Evolutionary conservation across 106 monocot species (phyloP), one percentile per base, ranked within the genome.

Genomic region (Gastrodia elata): DNA sequence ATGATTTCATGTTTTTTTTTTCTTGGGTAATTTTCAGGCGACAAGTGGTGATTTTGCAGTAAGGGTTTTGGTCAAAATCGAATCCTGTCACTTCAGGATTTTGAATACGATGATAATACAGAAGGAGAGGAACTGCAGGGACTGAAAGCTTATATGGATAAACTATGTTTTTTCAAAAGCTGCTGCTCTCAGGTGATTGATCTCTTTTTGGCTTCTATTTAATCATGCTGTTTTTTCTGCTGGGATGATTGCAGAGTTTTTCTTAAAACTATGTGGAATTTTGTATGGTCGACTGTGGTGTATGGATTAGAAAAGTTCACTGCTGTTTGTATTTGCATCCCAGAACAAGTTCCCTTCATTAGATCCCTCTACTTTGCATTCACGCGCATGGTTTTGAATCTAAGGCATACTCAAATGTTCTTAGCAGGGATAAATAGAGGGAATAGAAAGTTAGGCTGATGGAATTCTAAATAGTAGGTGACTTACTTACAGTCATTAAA

Each of bases 141-240:
- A 33, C 49, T 74, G 59, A 27, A n/a, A 68, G 48, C 18, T 30
- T 77, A 65, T 55, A 84, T 84, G 84, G 84, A 74, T 73, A 71
- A 64, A 38, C 71, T 77, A 43, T 80, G 84, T 61, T 84, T 76
- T 64, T 80, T 80, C 74, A 84, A 70, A 64, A 39, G 46, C 25
- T 39, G 38, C 27, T 76, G 61, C 40, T 75, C 76, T 65, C 79
- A 83, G 84, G 84, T 84, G 36, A 70, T 75, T 38, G 11, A 43
- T 41, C 55, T 38, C 42, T 41, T 22, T 67, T 0, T 65, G 0
- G 8, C 6, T 69, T 11, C 37, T 72, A 2, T 15, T 30, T 18
- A 67, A 67, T 30, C 2, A 26, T 7, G 18, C 20, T 6, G 8
- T 61, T 4, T 36, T 33, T 35, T 33, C 48, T 15, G 16, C 42